Percentiles rank a stretch among this genome's conserved stretches.
phyloP scores from a whole-genome alignment of 345 rosid genomes.

The Eucalyptus sideroxylon region DNA sequence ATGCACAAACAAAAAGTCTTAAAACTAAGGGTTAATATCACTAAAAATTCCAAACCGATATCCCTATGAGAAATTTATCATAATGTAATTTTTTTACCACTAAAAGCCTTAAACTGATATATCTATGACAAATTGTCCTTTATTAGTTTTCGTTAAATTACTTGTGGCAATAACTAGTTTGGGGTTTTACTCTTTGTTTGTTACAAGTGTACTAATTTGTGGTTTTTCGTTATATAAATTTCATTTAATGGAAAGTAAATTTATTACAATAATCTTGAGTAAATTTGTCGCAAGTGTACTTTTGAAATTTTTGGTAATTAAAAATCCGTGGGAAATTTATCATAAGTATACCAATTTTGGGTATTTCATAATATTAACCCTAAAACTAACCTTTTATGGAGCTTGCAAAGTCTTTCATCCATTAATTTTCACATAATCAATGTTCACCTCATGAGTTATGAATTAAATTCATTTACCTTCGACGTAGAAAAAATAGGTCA shows the following conservation, averaged over 20 bases:
- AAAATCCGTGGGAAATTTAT: fast-evolving
- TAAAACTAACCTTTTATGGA: not conserved
- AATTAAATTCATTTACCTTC: not conserved
- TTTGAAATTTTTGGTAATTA: fast-evolving
- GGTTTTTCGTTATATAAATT: fast-evolving
- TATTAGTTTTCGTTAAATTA: fast-evolving
- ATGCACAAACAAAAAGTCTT: not conserved
- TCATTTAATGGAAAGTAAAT: fast-evolving
- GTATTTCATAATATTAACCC: not conserved
- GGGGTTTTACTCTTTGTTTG: fast-evolving
- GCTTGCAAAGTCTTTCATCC: not conserved
- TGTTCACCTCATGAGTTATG: fast-evolving
- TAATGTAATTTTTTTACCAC: fast-evolving
- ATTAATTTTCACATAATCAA: not conserved
- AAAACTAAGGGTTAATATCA: not conserved
- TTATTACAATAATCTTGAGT: too few species aligned
- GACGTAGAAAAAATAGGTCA: not conserved
- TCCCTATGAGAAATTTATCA: fast-evolving
- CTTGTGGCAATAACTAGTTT: fast-evolving
- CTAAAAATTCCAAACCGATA: fast-evolving
- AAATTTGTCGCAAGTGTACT: fast-evolving
- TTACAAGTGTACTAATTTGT: fast-evolving
- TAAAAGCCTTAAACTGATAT: fast-evolving
- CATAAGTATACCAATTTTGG: fast-evolving
- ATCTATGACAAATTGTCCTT: fast-evolving